Conservation (phyloP, 176 grass and related monocot species). For the Raddia guianensis region DNA sequence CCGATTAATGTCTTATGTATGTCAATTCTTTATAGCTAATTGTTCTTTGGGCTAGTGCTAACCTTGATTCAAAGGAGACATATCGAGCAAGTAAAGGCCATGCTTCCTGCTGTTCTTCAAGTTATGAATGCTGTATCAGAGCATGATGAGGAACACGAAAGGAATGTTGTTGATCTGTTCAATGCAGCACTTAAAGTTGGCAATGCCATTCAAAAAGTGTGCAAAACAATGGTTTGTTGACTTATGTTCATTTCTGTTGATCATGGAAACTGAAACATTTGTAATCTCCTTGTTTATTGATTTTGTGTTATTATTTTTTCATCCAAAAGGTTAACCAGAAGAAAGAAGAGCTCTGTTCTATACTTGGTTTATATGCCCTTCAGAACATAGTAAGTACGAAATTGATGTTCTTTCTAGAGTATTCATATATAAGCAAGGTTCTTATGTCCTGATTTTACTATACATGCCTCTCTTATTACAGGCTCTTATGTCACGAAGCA, state of each 20-base stretch:
- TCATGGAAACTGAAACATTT: neutral
- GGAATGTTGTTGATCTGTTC: slow-evolving; percentile 59
- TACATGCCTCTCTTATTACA: slow-evolving; percentile 13
- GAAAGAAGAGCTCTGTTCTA: slow-evolving; percentile 63
- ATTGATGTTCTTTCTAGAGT: neutral
- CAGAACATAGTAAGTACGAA: slow-evolving; percentile 85
- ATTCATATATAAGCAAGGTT: neutral
- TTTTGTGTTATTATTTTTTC: slow-evolving; percentile 39
- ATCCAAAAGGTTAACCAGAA: slow-evolving; percentile 49
- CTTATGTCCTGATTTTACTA: neutral
- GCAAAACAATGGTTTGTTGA: slow-evolving; percentile 71
- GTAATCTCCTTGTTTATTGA: slow-evolving; percentile 23
- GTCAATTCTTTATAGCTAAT: slow-evolving; percentile 38
- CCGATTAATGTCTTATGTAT: slow-evolving; percentile 9
- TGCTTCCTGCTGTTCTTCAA: slow-evolving; percentile 77
- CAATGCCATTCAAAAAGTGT: slow-evolving; percentile 70
- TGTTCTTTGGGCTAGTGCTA: slow-evolving; percentile 57
- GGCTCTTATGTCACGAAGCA: slow-evolving; percentile 66
- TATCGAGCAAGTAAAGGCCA: slow-evolving; percentile 79
- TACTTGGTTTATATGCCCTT: slow-evolving; percentile 83
- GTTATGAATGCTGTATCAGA: slow-evolving; percentile 53
- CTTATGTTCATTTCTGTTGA: neutral
- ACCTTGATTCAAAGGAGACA: slow-evolving; percentile 72
- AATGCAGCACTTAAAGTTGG: slow-evolving; percentile 61
- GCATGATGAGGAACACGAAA: slow-evolving; percentile 54